phyloP scores from a whole-genome alignment of 1,139 yeast species.

The Wickerhamomyces sp. region DNA sequence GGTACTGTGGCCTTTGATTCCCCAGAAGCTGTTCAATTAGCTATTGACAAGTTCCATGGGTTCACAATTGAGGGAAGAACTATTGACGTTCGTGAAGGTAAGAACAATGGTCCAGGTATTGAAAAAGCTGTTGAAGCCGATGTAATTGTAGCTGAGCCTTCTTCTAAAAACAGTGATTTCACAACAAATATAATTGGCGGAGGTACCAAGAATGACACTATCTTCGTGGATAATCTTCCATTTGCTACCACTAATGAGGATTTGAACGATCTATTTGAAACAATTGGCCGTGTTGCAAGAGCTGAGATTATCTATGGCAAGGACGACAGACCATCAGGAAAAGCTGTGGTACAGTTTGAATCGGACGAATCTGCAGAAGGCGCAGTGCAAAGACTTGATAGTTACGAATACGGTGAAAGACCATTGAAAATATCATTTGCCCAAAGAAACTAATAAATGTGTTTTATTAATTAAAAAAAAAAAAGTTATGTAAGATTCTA shows the following conservation, averaged over 20 bases:
- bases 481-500: background rate
- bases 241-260: constrained; percentile 85
- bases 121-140: constrained; percentile 13
- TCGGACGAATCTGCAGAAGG: constrained; percentile 63
- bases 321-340: constrained; percentile 72
- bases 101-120: constrained; percentile 21
- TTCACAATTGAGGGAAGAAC: constrained; percentile 64
- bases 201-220: constrained; percentile 61
- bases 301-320: constrained; percentile 75
- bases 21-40: constrained; percentile 56
- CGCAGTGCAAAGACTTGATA: constrained; percentile 71
- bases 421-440: constrained; percentile 65
- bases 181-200: constrained; percentile 59
- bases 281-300: constrained; percentile 68
- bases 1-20: constrained; percentile 69
- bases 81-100: constrained; percentile 68
- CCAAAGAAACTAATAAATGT: constrained; percentile 6
- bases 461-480: background rate
- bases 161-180: constrained; percentile 41
- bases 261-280: constrained; percentile 79
- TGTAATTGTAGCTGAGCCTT: constrained; percentile 11
- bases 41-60: constrained; percentile 63
- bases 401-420: constrained; percentile 83
- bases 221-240: constrained; percentile 78
- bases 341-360: constrained; percentile 79